Evolutionary conservation across 2,329 filamentous ascomycete species (phyloP).

Genomic region (Aspergillus fijiensis): DNA sequence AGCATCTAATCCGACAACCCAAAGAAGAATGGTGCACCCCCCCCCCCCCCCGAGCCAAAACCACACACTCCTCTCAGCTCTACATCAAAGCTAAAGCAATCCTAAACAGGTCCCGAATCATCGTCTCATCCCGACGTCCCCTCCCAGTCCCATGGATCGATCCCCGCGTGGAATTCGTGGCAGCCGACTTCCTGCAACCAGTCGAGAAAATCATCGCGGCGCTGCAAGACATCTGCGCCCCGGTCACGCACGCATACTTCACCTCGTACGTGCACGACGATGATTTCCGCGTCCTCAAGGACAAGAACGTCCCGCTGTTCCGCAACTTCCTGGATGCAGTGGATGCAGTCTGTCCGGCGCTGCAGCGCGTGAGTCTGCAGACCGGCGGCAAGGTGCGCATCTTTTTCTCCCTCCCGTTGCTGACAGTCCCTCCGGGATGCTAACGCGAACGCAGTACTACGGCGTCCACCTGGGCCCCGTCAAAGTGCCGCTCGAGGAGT

Average conservation of each 20-base stretch:
- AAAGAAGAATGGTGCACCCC: slow-evolving; percentile 24
- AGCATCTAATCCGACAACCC: slow-evolving; percentile 31
- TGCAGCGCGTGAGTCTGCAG: slow-evolving; percentile 31
- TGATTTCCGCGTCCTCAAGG: slow-evolving; percentile 27
- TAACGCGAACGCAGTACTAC: slow-evolving; percentile 22
- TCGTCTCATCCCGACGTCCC: slow-evolving; percentile 30
- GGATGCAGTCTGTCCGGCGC: slow-evolving; percentile 20
- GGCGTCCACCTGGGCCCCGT: slow-evolving; percentile 29
- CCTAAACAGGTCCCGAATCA: slow-evolving; percentile 24
- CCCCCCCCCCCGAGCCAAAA: background rate
- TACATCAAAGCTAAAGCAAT: too few relatives aligned
- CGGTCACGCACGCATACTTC: slow-evolving; percentile 38
- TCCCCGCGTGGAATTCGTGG: slow-evolving; percentile 32
- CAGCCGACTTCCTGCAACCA: slow-evolving; percentile 30
- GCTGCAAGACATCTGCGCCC: slow-evolving; percentile 21
- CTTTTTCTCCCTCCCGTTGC: too few relatives aligned
- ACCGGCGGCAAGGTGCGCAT: slow-evolving; percentile 31
- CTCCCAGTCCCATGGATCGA: slow-evolving; percentile 24
- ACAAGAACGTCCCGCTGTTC: slow-evolving; percentile 32
- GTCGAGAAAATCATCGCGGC: slow-evolving; percentile 18
- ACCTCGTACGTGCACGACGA: slow-evolving; percentile 36
- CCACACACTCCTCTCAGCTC: too few relatives aligned
- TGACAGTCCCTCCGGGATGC: background rate
- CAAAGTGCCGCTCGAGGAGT: slow-evolving; percentile 23
- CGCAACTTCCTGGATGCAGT: slow-evolving; percentile 35